These are phyloP conservation scores for Xylaria sp. DNA, from an alignment of 2,329 filamentous ascomycete genomes.

Conservation along the genomic window DNA sequence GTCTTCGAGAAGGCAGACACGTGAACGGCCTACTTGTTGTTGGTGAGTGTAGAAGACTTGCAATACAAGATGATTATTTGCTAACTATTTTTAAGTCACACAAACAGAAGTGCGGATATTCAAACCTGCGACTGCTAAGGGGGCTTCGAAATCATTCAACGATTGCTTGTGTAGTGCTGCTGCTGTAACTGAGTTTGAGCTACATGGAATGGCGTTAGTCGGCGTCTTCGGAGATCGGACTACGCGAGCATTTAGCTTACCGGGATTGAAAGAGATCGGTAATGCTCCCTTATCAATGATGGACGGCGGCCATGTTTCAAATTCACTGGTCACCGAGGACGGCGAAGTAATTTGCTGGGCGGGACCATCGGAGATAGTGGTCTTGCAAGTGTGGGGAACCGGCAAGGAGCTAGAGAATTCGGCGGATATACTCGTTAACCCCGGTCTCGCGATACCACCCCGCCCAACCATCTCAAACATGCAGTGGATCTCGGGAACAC, in stretches of 20 bases:
- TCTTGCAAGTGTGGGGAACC: slow-evolving; percentile 87
- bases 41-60: slow-evolving; percentile 59
- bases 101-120: slow-evolving; percentile 87
- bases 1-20: slow-evolving; percentile 77
- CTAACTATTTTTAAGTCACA: slow-evolving; percentile 59
- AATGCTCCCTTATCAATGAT: slow-evolving; percentile 74
- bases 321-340: slow-evolving; percentile 76
- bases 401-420: slow-evolving; percentile 71
- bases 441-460: slow-evolving; percentile 76
- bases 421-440: slow-evolving; percentile 83
- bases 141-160: slow-evolving; percentile 92
- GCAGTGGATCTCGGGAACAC: slow-evolving; percentile 96
- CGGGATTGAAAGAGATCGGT: slow-evolving; percentile 85
- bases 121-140: slow-evolving; percentile 84
- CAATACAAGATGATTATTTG: not conserved
- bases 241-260: slow-evolving; percentile 85
- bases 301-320: slow-evolving; percentile 77
- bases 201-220: slow-evolving; percentile 81
- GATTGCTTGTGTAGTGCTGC: slow-evolving; percentile 85
- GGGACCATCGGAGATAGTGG: slow-evolving; percentile 84
- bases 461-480: slow-evolving; percentile 94
- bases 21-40: slow-evolving; percentile 84
- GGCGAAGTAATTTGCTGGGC: slow-evolving; percentile 90
- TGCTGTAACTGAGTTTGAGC: slow-evolving; percentile 77
- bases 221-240: slow-evolving; percentile 86